Conservation (phyloP, 2,329 filamentous ascomycete genomes). For the Ciborinia camelliae region DNA sequence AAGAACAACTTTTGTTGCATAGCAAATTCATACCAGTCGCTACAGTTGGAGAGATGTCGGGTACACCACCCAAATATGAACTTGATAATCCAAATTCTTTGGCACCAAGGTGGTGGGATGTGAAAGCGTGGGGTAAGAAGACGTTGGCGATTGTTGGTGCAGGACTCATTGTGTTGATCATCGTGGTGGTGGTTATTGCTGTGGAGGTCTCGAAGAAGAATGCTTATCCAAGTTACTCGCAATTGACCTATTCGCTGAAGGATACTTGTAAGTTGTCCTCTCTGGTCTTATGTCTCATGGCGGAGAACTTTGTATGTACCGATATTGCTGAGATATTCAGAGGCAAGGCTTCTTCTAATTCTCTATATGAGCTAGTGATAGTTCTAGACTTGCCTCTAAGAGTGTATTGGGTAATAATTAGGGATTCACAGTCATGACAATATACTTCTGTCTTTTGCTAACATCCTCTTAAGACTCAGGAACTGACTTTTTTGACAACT, state of each 20-base stretch:
- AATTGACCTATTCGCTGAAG: constrained; percentile 41
- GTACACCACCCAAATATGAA: constrained; percentile 26
- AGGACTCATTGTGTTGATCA: constrained; percentile 41
- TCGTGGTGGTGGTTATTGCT: constrained; percentile 48
- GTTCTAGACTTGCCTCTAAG: not conserved
- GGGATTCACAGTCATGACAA: not conserved
- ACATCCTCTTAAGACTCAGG: constrained; percentile 36
- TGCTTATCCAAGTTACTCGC: constrained; percentile 44
- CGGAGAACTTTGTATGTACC: not conserved
- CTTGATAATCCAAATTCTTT: constrained; percentile 25
- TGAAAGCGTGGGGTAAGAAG: constrained; percentile 51
- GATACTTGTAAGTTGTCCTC: constrained; percentile 39
- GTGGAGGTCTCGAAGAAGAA: constrained; percentile 40
- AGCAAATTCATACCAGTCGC: constrained; percentile 18
- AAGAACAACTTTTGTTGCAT: not conserved
- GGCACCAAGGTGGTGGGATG: constrained; percentile 43
- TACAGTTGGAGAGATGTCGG: constrained; percentile 21
- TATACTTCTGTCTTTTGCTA: not conserved
- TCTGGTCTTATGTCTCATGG: not conserved
- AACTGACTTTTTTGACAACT: constrained; percentile 44
- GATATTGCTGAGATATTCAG: not conserved
- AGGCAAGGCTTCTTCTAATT: not conserved
- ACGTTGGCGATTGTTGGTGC: constrained; percentile 46
- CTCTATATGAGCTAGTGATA: not conserved
- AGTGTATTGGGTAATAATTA: not conserved